Conservation (phyloP, 2,329 filamentous ascomycete species). For the Verruconis gallopava region DNA sequence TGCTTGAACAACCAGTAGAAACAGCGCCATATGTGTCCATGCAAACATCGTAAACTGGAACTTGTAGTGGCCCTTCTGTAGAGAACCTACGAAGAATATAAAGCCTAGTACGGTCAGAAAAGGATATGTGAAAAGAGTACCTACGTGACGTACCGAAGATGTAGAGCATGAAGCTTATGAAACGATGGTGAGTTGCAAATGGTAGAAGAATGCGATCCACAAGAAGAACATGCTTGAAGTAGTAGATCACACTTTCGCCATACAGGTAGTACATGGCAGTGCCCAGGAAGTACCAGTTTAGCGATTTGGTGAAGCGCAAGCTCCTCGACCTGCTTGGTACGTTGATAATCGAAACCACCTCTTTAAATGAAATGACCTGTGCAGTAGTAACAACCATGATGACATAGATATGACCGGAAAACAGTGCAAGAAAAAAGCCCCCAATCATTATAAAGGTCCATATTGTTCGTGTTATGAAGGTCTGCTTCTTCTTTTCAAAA, state of each 20-base stretch:
- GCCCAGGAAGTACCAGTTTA: conserved; percentile 99
- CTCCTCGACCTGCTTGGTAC: conserved; percentile 85
- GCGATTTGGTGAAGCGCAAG: conserved; percentile 82
- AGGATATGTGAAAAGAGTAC: background rate
- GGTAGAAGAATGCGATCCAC: conserved; percentile 88
- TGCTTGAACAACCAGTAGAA: conserved; percentile 92
- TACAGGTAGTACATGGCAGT: conserved; percentile 99
- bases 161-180: conserved; percentile 98
- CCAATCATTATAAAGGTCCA: conserved; percentile 98
- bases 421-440: conserved; percentile 81
- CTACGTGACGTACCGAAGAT: conserved; percentile 60
- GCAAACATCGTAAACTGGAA: conserved; percentile 99
- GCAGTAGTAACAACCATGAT: conserved; percentile 84
- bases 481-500: conserved; percentile 97
- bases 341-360: conserved; percentile 95
- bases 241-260: conserved; percentile 97
- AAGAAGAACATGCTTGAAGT: conserved; percentile 97
- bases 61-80: conserved; percentile 91
- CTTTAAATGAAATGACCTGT: conserved; percentile 96
- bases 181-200: conserved; percentile 90
- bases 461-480: conserved; percentile 91
- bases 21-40: conserved; percentile 98
- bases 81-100: conserved; percentile 90
- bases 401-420: conserved; percentile 95
- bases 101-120: conserved; percentile 50